Percentiles rank a stretch among this genome's conserved stretches.
Conservation (phyloP, 345 rosid species). For the Anacardium occidentale region DNA sequence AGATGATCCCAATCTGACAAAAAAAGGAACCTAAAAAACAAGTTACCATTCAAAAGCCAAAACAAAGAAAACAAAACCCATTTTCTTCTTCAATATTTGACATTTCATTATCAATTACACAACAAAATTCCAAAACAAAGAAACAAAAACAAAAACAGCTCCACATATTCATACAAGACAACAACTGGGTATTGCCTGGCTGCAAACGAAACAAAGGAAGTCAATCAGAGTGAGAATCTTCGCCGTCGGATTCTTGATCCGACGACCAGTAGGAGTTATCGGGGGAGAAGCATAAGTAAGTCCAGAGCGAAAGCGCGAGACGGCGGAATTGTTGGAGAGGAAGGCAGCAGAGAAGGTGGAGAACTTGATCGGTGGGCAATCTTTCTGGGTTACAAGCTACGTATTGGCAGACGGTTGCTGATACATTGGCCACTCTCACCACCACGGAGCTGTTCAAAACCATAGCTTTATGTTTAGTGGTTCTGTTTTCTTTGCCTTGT, state of each 20-base stretch:
- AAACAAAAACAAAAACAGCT: background rate
- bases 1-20: background rate
- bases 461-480: conserved; percentile 32
- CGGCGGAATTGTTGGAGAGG: conserved; percentile 69
- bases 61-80: background rate
- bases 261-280: conserved; percentile 11
- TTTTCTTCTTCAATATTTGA: background rate
- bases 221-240: conserved; percentile 43
- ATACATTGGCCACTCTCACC: conserved; percentile 56
- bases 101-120: background rate
- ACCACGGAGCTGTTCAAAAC: conserved; percentile 70
- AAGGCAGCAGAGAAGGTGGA: conserved; percentile 57
- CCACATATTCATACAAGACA: no score
- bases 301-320: conserved; percentile 51
- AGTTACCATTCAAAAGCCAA: background rate
- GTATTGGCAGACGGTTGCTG: conserved; percentile 74
- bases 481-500: background rate
- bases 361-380: conserved; percentile 58
- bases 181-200: background rate
- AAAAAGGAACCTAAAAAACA: background rate
- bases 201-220: background rate
- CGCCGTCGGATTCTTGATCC: conserved; percentile 13
- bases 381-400: conserved; percentile 88
- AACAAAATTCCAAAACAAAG: background rate
- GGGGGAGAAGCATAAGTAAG: conserved; percentile 60